Conservation (phyloP, 2,329 filamentous ascomycete genomes). For the Colletotrichum liaoningense region DNA sequence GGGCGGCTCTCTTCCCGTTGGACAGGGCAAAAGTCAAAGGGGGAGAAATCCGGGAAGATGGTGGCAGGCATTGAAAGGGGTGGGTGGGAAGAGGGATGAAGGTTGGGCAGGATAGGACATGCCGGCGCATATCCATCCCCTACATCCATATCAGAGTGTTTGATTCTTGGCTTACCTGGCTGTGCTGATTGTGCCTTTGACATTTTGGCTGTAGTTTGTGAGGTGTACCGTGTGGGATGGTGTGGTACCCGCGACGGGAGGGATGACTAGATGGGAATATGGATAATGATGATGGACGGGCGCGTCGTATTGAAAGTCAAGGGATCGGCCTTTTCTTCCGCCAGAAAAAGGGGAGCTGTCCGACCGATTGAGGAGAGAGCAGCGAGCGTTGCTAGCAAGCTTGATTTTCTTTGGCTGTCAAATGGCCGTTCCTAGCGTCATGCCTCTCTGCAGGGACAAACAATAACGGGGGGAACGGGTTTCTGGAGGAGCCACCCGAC, state of each 20-base stretch:
- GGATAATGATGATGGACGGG: slow-evolving; percentile 32
- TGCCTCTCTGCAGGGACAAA: slow-evolving; percentile 33
- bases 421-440: slow-evolving; percentile 32
- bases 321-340: slow-evolving; percentile 31
- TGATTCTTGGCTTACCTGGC: slow-evolving; percentile 38
- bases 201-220: slow-evolving; percentile 35
- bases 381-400: slow-evolving; percentile 21
- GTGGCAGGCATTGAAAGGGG: slow-evolving; percentile 36
- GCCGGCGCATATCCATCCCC: slow-evolving; percentile 26
- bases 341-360: slow-evolving; percentile 26
- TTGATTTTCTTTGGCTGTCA: slow-evolving; percentile 30
- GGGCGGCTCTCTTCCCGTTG: slow-evolving; percentile 35
- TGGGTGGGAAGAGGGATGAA: slow-evolving; percentile 26
- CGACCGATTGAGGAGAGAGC: slow-evolving; percentile 7
- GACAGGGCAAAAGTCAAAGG: slow-evolving; percentile 35
- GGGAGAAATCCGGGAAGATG: slow-evolving; percentile 32
- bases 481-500: slow-evolving; percentile 23
- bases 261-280: slow-evolving; percentile 1
- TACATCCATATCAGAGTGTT: slow-evolving; percentile 7
- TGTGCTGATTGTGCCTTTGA: slow-evolving; percentile 38
- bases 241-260: slow-evolving; percentile 29
- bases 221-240: slow-evolving; percentile 2
- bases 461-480: slow-evolving; percentile 13
- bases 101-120: slow-evolving; percentile 8
- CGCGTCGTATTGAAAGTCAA: slow-evolving; percentile 29